Percentiles rank a stretch among this genome's conserved stretches.
These are phyloP conservation scores for Phytomonas sp. DNA, from an alignment of 208 protist species.

Conservation along the genomic window DNA sequence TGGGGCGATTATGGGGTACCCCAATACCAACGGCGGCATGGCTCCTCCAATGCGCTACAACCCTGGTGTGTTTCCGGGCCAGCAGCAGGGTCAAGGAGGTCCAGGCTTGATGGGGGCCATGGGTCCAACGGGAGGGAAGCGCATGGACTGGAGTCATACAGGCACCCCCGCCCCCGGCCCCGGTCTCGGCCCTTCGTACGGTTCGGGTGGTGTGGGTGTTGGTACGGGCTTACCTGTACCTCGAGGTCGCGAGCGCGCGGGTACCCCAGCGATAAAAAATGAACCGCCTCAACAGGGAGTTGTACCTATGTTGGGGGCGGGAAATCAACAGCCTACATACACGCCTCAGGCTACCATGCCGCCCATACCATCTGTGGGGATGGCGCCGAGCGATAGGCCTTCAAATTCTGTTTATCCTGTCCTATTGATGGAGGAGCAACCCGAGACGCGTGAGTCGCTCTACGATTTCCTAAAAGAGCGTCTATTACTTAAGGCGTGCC, in stretches of 20 bases:
- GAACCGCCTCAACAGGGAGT: not conserved
- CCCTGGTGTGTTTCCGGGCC: conserved; percentile 9
- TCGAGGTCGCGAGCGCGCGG: not conserved
- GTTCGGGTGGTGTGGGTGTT: not conserved
- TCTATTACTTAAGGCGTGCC: conserved; percentile 35
- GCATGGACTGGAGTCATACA: conserved; percentile 24
- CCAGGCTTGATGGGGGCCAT: conserved; percentile 27
- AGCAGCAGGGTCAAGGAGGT: conserved; percentile 17
- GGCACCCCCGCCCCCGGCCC: conserved; percentile 12
- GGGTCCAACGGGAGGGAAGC: conserved; percentile 13
- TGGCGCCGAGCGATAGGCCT: not conserved
- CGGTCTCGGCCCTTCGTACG: not conserved
- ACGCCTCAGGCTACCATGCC: not conserved
- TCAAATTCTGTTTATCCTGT: not conserved
- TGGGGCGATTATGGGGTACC: conserved; percentile 17
- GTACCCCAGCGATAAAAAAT: not conserved
- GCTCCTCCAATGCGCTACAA: conserved; percentile 18
- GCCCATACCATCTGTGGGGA: not conserved
- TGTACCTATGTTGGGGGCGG: not conserved
- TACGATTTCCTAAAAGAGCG: conserved; percentile 58
- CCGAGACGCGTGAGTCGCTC: conserved; percentile 25
- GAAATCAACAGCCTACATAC: not conserved
- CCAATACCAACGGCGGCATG: conserved; percentile 16
- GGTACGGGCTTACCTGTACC: not conserved
- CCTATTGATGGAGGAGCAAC: not conserved